Evolutionary conservation across 2,329 filamentous ascomycete species (phyloP), one percentile per base, ranked within the genome.

Genomic region (Cercospora berteroae): DNA sequence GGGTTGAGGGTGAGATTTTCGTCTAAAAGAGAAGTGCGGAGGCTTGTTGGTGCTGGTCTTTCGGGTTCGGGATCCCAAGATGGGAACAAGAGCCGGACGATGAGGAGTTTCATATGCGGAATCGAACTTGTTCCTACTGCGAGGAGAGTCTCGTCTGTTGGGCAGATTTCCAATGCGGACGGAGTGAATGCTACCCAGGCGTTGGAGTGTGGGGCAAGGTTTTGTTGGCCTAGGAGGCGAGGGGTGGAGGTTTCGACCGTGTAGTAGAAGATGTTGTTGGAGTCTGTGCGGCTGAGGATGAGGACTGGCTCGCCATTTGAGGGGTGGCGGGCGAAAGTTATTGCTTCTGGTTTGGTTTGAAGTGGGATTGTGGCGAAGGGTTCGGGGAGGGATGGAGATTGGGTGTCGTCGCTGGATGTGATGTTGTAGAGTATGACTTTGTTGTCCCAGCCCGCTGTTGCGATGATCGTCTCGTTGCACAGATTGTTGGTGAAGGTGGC

Each of bases 171-270:
- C 20, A 90, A 79, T 55, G 83, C 83, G 6, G 85, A 84, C 0
- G 87, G 87, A 0, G 86, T 87, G 74, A 89, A 89, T 1, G 86
- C 82, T 13, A 88, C 78, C 88, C 88, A 89, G n/a, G 87, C 82
- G 73, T 86, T 88, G 3, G 86, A 87, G 72, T 87, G 83, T 1
- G 87, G 87, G 8, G 87, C 86, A 2, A 89, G 81, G 69, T 88
- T 88, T 71, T 89, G 87, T 66, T 81, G 82, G 25, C 86, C 86
- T 3, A 87, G 77, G 8, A 85, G 78, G 27, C 74, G 72, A 60
- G 82, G 77, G 62, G 3, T 44, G 78, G 72, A 64, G 67, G 69
- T 29, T 75, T 72, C 42, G 74, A 82, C 67, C 2, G 76, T 74
- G 73, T 88, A 88, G 76, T 85, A 89, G 71, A 86, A 83, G 23